A percentile compares a stretch with the other conserved stretches of the same genome.
Evolutionary conservation across 495 filamentous ascomycete species (phyloP).

Genomic region (Elaphomyces granulatus): DNA sequence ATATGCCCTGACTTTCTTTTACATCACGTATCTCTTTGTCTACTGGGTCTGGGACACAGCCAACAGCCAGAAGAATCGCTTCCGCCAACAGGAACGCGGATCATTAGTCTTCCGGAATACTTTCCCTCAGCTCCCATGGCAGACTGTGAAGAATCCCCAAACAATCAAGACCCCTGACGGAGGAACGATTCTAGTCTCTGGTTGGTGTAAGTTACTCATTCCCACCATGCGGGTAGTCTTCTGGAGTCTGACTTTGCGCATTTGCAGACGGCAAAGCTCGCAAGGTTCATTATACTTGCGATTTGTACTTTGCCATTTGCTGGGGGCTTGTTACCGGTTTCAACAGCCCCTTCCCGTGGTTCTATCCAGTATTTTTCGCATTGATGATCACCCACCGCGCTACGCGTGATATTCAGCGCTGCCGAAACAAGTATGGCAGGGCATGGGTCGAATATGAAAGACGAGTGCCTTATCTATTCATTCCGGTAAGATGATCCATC

Average conservation of each 20-base stretch:
- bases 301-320: constrained; percentile 61
- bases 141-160: constrained; percentile 60
- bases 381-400: constrained; percentile 83
- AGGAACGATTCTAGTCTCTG: constrained; percentile 68
- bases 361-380: constrained; percentile 80
- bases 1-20: constrained; percentile 43
- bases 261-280: constrained; percentile 51
- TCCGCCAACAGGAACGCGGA: constrained; percentile 67
- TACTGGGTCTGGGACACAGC: constrained; percentile 87
- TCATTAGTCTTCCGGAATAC: constrained; percentile 53
- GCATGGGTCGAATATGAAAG: constrained; percentile 82
- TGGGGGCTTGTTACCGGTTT: constrained; percentile 52
- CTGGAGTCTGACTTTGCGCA: constrained; percentile 1
- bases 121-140: constrained; percentile 69
- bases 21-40: constrained; percentile 57
- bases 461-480: constrained; percentile 79
- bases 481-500: constrained; percentile 66
- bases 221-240: background rate
- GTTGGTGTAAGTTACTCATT: constrained; percentile 50
- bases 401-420: constrained; percentile 64
- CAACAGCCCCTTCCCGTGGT: constrained; percentile 75
- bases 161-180: constrained; percentile 60
- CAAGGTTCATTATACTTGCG: constrained; percentile 87
- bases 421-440: constrained; percentile 74
- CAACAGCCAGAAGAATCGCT: constrained; percentile 90